Conservation (phyloP, 352 stramenopile genomes). For the Globisporangium okanoganense region DNA sequence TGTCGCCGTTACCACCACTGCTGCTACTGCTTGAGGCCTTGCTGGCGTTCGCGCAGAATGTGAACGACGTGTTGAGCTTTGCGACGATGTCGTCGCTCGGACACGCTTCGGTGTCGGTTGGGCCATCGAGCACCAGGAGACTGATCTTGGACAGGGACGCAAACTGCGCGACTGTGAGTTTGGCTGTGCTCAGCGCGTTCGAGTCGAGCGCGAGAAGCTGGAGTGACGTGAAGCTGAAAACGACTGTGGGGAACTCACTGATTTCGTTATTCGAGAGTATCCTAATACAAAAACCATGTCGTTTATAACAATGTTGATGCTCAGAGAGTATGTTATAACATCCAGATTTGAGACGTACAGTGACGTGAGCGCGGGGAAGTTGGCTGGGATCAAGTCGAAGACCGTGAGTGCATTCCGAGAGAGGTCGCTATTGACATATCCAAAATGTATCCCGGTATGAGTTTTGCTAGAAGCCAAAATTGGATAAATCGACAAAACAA, state of each 20-base stretch:
- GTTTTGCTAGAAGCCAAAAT: background rate
- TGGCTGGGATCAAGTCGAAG: constrained; percentile 31
- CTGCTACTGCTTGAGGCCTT: background rate
- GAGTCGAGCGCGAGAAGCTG: constrained; percentile 34
- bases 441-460: background rate
- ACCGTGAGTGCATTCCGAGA: constrained; percentile 36
- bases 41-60: constrained; percentile 35
- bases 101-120: constrained; percentile 48
- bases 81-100: constrained; percentile 35
- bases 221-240: constrained; percentile 59
- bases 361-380: constrained; percentile 38
- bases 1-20: constrained; percentile 9
- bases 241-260: constrained; percentile 30
- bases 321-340: background rate
- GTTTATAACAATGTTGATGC: background rate
- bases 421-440: constrained; percentile 28
- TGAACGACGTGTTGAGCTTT: constrained; percentile 51
- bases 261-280: constrained; percentile 52
- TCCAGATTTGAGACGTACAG: constrained; percentile 26
- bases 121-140: constrained; percentile 47
- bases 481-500: background rate
- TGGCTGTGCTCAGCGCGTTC: constrained; percentile 57
- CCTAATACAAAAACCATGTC: constrained; percentile 12
- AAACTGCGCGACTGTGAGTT: constrained; percentile 44
- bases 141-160: constrained; percentile 47